A percentile compares a stretch with the other conserved stretches of the same genome.
Evolutionary conservation across 768 basidiomycete species (phyloP).

Genomic region (Bullera alba): DNA sequence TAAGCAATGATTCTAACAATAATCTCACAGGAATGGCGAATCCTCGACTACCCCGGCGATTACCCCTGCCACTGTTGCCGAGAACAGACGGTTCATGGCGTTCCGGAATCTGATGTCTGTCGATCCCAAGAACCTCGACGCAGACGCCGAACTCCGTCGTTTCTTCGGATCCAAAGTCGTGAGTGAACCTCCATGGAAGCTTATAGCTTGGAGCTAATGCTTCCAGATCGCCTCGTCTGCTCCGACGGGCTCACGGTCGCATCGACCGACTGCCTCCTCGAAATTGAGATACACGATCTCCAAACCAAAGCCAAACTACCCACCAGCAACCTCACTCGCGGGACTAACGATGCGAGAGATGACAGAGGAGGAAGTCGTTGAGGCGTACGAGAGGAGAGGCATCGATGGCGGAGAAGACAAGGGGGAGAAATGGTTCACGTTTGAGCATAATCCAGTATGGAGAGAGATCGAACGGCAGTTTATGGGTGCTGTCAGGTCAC

Average conservation of each 20-base stretch:
- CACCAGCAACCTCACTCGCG: conserved; percentile 50
- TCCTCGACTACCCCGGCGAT: too few relatives aligned
- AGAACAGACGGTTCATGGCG: conserved; percentile 32
- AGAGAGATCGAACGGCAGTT: conserved; percentile 73
- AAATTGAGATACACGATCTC: conserved; percentile 62
- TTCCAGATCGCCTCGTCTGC: conserved; percentile 27
- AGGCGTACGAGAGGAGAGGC: conserved; percentile 45
- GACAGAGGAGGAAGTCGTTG: conserved; percentile 55
- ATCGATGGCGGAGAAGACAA: conserved; percentile 17
- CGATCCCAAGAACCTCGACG: conserved; percentile 73
- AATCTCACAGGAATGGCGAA: too few relatives aligned
- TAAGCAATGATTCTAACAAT: too few relatives aligned
- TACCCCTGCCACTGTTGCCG: too few relatives aligned
- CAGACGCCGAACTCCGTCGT: conserved; percentile 80
- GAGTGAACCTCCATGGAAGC: conserved; percentile 24
- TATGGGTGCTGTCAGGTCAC: conserved; percentile 69
- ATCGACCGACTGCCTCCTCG: conserved; percentile 30
- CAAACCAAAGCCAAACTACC: conserved; percentile 69
- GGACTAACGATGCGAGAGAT: conserved; percentile 64
- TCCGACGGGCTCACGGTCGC: conserved; percentile 46
- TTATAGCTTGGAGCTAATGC: not conserved
- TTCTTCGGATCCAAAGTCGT: conserved; percentile 93
- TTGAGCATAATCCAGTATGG: conserved; percentile 78
- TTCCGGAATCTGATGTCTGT: conserved; percentile 59
- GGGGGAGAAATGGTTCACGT: conserved; percentile 80